phyloP scores from a whole-genome alignment of 768 basidiomycete genomes.

The Lenzites betulinus region DNA sequence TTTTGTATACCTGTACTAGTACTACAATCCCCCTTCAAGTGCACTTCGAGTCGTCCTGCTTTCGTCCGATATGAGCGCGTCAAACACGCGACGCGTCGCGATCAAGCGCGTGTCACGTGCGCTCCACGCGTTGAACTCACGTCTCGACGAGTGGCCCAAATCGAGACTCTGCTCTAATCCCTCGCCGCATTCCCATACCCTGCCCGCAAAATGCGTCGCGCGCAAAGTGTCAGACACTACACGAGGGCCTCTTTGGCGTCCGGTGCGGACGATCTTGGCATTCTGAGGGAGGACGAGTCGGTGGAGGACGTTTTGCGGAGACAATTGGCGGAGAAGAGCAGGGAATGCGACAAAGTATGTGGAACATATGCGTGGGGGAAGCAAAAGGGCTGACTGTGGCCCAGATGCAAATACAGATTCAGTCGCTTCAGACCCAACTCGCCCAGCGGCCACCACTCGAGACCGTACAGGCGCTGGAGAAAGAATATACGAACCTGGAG shows the following conservation, averaged over 20 bases:
- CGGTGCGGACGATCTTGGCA: conserved; percentile 58
- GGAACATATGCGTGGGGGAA: background rate
- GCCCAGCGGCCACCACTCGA: conserved; percentile 69
- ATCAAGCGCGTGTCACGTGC: conserved; percentile 17
- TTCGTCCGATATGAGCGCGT: background rate
- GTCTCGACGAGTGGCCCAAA: conserved; percentile 4
- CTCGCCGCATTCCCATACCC: background rate
- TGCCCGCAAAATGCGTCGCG: conserved; percentile 51
- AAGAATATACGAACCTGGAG: conserved; percentile 75
- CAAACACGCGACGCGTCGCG: background rate
- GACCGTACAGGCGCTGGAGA: conserved; percentile 62
- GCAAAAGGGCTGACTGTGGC: background rate
- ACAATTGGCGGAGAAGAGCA: conserved; percentile 65
- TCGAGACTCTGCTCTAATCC: background rate
- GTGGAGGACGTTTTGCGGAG: conserved; percentile 62
- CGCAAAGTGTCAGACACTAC: conserved; percentile 63
- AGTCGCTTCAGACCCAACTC: conserved; percentile 64
- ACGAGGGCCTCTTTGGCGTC: conserved; percentile 50
- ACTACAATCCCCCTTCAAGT: background rate
- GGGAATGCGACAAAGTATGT: conserved; percentile 68
- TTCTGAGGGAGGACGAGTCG: conserved; percentile 62
- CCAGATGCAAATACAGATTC: conserved; percentile 61
- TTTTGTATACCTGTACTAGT: too few relatives aligned
- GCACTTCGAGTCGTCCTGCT: too few relatives aligned
- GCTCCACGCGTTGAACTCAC: conserved; percentile 12